A percentile compares a stretch with the other conserved stretches of the same genome.
Conservation (phyloP, 164 flowering plant genomes). For the Tinospora cordifolia region DNA sequence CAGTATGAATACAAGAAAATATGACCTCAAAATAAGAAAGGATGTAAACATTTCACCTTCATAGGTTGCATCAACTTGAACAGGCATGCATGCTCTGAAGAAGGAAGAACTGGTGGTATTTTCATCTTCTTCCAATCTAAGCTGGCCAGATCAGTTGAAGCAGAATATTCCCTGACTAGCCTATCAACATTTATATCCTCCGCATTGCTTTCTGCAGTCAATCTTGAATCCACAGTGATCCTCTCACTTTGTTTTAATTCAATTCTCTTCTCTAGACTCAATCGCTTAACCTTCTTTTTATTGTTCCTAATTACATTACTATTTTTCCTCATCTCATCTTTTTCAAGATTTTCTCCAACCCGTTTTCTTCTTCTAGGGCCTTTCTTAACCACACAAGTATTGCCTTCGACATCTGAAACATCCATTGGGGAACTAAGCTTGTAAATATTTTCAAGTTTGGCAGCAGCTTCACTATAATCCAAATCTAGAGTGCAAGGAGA, state of each 20-base stretch:
- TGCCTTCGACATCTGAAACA: slow-evolving; percentile 35
- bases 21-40: neutral
- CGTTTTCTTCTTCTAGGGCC: slow-evolving; percentile 34
- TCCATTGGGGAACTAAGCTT: slow-evolving; percentile 53
- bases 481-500: slow-evolving; percentile 42
- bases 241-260: slow-evolving; percentile 41
- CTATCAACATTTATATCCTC: slow-evolving; percentile 36
- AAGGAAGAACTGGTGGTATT: slow-evolving; percentile 88
- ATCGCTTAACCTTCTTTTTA: slow-evolving; percentile 36
- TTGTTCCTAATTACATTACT: slow-evolving; percentile 41
- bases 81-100: slow-evolving; percentile 75
- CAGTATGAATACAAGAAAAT: neutral
- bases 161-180: slow-evolving; percentile 72
- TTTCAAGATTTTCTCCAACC: slow-evolving; percentile 23
- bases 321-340: slow-evolving; percentile 16
- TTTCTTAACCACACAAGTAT: slow-evolving; percentile 17
- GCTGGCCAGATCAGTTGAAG: slow-evolving; percentile 55
- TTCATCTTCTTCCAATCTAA: slow-evolving; percentile 96
- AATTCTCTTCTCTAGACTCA: slow-evolving; percentile 73
- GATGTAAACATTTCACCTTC: slow-evolving; percentile 48
- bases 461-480: slow-evolving; percentile 90
- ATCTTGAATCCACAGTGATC: slow-evolving; percentile 9
- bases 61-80: slow-evolving; percentile 86
- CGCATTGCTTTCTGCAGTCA: slow-evolving; percentile 11
- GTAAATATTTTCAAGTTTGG: slow-evolving; percentile 67